Conservation (phyloP, 192 early-diverging fungal genomes). For the Funneliformis mosseae region DNA sequence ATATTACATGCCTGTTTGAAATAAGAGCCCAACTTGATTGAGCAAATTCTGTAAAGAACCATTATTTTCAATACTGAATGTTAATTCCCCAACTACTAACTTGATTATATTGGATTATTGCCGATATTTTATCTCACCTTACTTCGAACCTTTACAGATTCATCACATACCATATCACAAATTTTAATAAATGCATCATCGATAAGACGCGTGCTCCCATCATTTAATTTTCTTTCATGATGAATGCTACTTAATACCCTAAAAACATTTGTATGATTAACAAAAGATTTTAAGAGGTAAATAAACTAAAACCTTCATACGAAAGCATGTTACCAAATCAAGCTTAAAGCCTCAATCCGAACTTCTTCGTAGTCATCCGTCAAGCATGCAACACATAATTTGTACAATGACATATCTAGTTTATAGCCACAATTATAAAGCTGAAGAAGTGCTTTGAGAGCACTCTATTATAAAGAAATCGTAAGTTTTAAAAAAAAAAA, state of each 20-base stretch:
- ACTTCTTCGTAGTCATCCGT: conserved; percentile 76
- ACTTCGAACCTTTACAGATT: conserved; percentile 66
- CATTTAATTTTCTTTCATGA: conserved; percentile 45
- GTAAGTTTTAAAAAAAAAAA: neutral
- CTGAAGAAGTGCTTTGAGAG: conserved; percentile 50
- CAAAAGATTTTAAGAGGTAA: neutral
- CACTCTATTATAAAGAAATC: conserved; percentile 39
- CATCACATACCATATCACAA: conserved; percentile 84
- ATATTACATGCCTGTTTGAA: conserved; percentile 59
- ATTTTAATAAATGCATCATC: conserved; percentile 80
- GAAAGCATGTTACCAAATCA: conserved; percentile 56
- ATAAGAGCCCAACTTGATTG: conserved; percentile 14
- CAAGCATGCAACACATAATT: conserved; percentile 62
- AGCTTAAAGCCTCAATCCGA: conserved; percentile 64
- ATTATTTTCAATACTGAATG: conserved; percentile 5
- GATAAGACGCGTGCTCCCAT: conserved; percentile 42
- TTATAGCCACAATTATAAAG: conserved; percentile 51
- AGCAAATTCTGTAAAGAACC: conserved; percentile 6
- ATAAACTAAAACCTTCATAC: neutral
- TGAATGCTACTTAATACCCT: conserved; percentile 56
- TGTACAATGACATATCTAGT: conserved; percentile 59
- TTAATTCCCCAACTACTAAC: conserved; percentile 9
- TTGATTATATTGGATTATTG: neutral
- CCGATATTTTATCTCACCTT: conserved; percentile 43
- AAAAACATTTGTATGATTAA: neutral